Conservation (phyloP, 106 monocot genomes). For the Acanthochlamys bracteata region DNA sequence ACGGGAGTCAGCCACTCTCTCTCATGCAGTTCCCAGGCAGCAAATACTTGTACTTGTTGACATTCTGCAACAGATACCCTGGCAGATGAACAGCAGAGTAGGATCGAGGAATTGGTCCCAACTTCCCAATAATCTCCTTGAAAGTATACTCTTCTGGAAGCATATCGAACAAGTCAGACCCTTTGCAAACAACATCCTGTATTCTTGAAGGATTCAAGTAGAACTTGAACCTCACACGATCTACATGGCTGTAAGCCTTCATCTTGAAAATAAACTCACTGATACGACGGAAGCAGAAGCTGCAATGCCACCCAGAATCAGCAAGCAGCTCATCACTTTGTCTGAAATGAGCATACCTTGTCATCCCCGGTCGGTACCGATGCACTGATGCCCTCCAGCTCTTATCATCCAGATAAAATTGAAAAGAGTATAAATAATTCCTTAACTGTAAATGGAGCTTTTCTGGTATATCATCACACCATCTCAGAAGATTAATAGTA, state of each 20-base stretch:
- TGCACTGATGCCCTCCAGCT: slow-evolving; percentile 94
- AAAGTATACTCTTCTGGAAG: slow-evolving; percentile 90
- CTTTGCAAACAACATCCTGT: slow-evolving; percentile 74
- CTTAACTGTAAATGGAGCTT: slow-evolving; percentile 64
- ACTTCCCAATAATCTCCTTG: slow-evolving; percentile 66
- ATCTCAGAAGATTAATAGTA: slow-evolving; percentile 70
- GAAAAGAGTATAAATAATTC: slow-evolving; percentile 83
- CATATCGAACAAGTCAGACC: slow-evolving; percentile 86
- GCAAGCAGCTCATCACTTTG: slow-evolving; percentile 67
- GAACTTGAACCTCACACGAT: slow-evolving; percentile 57
- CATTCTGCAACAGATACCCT: slow-evolving; percentile 47
- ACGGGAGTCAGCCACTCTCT: slow-evolving; percentile 35
- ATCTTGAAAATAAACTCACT: slow-evolving; percentile 78
- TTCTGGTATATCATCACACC: slow-evolving; percentile 81
- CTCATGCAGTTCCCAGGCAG: slow-evolving; percentile 73
- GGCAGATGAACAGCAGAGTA: slow-evolving; percentile 70
- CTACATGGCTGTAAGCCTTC: slow-evolving; percentile 89
- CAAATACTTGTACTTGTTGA: slow-evolving; percentile 45
- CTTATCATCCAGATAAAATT: slow-evolving; percentile 68
- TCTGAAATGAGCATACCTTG: slow-evolving; percentile 73
- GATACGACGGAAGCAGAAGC: slow-evolving; percentile 79
- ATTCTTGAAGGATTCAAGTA: slow-evolving; percentile 62
- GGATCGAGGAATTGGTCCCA: slow-evolving; percentile 66
- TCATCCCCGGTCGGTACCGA: slow-evolving; percentile 49
- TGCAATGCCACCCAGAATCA: slow-evolving; percentile 93